Conservation (phyloP, 345 rosid genomes). For the Eucalyptus marginata region DNA sequence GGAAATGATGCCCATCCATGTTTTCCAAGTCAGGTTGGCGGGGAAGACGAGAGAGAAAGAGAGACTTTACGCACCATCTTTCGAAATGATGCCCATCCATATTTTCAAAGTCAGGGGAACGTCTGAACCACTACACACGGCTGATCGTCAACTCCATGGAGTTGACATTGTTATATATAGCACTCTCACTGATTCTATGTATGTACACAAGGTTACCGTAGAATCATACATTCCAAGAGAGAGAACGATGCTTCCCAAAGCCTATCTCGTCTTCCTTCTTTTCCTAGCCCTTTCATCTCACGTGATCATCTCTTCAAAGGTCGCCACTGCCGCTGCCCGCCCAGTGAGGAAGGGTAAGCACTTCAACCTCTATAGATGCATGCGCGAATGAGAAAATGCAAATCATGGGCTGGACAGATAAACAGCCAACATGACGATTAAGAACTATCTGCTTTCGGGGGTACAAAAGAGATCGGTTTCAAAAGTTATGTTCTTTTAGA, state of each 20-base stretch:
- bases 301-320: not conserved
- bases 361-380: not conserved
- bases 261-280: not conserved
- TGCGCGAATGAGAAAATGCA: not conserved
- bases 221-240: not conserved
- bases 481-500: not conserved
- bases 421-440: rapidly evolving
- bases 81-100: not conserved
- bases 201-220: no score
- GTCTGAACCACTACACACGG: no score
- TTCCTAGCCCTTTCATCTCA: not conserved
- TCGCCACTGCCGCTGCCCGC: not conserved
- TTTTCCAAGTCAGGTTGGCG: no score
- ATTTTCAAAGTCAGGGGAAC: not conserved
- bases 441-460: no score
- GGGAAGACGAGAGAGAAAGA: not conserved
- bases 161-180: no score
- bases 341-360: not conserved
- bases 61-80: not conserved
- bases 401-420: not conserved
- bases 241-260: not conserved
- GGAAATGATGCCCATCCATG: no score
- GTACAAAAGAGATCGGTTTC: not conserved
- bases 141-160: rapidly evolving
- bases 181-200: no score